phyloP scores from a whole-genome alignment of 73 alveolate species.

The Uronychia setigera region DNA sequence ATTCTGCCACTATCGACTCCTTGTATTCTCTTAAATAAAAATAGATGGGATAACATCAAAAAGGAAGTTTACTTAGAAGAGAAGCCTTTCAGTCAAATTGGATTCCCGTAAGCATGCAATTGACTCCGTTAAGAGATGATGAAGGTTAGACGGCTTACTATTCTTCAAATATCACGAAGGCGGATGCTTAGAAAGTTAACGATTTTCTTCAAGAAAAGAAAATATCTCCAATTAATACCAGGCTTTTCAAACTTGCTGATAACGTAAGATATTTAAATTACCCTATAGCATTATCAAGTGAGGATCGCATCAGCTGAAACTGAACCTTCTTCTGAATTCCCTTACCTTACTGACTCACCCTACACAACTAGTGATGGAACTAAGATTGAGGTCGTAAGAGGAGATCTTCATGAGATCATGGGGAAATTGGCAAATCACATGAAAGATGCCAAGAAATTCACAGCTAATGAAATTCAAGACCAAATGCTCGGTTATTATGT shows the following conservation, averaged over 20 bases:
- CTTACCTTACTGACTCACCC: slow-evolving; percentile 48
- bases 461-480: slow-evolving; percentile 86
- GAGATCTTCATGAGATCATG: slow-evolving; percentile 86
- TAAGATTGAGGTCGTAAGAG: slow-evolving; percentile 71
- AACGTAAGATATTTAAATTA: neutral
- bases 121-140: slow-evolving; percentile 18
- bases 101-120: slow-evolving; percentile 17
- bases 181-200: slow-evolving; percentile 69
- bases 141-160: slow-evolving; percentile 71
- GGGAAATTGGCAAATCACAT: slow-evolving; percentile 75
- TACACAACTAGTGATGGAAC: slow-evolving; percentile 9
- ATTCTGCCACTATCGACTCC: slow-evolving; percentile 57
- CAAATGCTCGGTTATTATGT: slow-evolving; percentile 84
- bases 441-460: slow-evolving; percentile 77
- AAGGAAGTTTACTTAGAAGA: slow-evolving; percentile 49
- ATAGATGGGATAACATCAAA: slow-evolving; percentile 57
- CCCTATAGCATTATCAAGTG: slow-evolving; percentile 50
- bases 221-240: slow-evolving; percentile 66
- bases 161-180: slow-evolving; percentile 73
- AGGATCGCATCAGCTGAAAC: slow-evolving; percentile 61
- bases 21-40: too few species aligned
- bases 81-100: slow-evolving; percentile 44
- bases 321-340: slow-evolving; percentile 8
- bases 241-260: slow-evolving; percentile 66
- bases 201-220: slow-evolving; percentile 43